Conservation (phyloP, 352 stramenopile genomes). For the Globisporangium irregulare region DNA sequence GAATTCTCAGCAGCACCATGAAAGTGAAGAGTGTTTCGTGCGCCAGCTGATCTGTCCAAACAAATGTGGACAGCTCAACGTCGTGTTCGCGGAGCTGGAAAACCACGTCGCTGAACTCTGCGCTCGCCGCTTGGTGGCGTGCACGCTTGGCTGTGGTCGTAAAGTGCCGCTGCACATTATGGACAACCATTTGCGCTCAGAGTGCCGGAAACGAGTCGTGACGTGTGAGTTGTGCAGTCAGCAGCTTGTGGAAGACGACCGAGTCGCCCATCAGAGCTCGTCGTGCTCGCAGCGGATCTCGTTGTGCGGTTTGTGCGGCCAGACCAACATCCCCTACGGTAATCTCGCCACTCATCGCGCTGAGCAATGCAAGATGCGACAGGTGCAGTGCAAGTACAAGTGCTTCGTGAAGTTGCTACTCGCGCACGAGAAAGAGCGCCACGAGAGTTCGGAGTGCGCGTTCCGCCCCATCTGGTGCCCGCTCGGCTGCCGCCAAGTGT, state of each 20-base stretch:
- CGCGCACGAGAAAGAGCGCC: constrained; percentile 50
- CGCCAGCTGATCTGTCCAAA: constrained; percentile 49
- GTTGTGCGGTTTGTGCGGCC: constrained; percentile 51
- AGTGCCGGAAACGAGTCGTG: constrained; percentile 48
- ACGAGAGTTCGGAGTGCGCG: constrained; percentile 62
- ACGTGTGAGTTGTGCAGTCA: constrained; percentile 33
- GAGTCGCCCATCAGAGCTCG: constrained; percentile 25
- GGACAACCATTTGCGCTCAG: constrained; percentile 25
- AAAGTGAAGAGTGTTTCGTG: constrained; percentile 50
- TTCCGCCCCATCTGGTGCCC: constrained; percentile 64
- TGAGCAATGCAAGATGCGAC: constrained; percentile 56
- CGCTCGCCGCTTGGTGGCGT: constrained; percentile 31
- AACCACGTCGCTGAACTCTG: constrained; percentile 37
- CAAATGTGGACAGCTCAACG: constrained; percentile 35
- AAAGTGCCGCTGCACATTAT: constrained; percentile 50
- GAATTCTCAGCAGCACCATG: constrained; percentile 37
- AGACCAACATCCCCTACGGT: constrained; percentile 30
- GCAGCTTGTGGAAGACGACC: constrained; percentile 35
- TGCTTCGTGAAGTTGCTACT: constrained; percentile 49
- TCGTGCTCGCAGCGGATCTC: constrained; percentile 45
- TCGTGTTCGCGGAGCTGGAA: constrained; percentile 37
- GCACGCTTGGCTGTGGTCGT: constrained; percentile 44
- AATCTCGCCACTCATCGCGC: constrained; percentile 40
- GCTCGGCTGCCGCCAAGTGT: constrained; percentile 50
- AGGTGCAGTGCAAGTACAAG: constrained; percentile 44